Percentiles rank a stretch among this genome's conserved stretches.
These are phyloP conservation scores for Arthrobotrys entomopaga DNA, from an alignment of 2,329 filamentous ascomycete species.

Conservation along the genomic window DNA sequence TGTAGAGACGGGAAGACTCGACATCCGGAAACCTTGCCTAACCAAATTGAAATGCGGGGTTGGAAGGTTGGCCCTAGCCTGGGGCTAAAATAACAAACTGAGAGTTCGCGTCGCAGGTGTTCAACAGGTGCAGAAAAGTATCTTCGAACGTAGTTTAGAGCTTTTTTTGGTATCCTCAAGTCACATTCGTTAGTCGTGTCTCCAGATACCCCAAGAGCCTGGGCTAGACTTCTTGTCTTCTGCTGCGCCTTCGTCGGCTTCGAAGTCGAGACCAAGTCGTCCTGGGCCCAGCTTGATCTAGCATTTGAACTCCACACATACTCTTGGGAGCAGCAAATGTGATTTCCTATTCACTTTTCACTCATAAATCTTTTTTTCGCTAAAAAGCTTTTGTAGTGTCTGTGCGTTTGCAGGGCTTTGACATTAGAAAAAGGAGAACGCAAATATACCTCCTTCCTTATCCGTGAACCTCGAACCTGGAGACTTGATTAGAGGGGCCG, in stretches of 20 bases:
- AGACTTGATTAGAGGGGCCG: slow-evolving; percentile 24
- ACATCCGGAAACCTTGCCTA: slow-evolving; percentile 53
- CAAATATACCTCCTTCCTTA: slow-evolving; percentile 41
- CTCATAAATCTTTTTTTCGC: not conserved
- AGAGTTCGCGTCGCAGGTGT: no score
- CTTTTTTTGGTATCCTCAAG: not conserved
- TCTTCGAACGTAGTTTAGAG: not conserved
- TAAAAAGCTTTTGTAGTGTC: slow-evolving; percentile 21
- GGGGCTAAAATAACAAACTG: slow-evolving; percentile 17
- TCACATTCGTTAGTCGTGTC: not conserved
- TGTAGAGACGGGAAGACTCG: slow-evolving; percentile 50
- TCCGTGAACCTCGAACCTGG: slow-evolving; percentile 11
- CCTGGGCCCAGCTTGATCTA: slow-evolving; percentile 3
- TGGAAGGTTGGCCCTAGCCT: slow-evolving; percentile 14
- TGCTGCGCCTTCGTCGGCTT: slow-evolving; percentile 7
- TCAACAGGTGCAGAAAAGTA: no score
- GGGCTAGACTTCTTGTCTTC: not conserved
- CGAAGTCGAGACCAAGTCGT: slow-evolving; percentile 17
- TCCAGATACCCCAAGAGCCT: not conserved
- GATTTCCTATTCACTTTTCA: slow-evolving; percentile 12
- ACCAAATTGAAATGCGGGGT: slow-evolving; percentile 55
- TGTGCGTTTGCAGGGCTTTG: slow-evolving; percentile 47
- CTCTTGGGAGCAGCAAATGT: not conserved
- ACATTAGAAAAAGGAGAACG: slow-evolving; percentile 32
- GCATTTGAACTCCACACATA: slow-evolving; percentile 16